Conservation (phyloP, 2,329 filamentous ascomycete genomes). For the Seiridium unicorne region DNA sequence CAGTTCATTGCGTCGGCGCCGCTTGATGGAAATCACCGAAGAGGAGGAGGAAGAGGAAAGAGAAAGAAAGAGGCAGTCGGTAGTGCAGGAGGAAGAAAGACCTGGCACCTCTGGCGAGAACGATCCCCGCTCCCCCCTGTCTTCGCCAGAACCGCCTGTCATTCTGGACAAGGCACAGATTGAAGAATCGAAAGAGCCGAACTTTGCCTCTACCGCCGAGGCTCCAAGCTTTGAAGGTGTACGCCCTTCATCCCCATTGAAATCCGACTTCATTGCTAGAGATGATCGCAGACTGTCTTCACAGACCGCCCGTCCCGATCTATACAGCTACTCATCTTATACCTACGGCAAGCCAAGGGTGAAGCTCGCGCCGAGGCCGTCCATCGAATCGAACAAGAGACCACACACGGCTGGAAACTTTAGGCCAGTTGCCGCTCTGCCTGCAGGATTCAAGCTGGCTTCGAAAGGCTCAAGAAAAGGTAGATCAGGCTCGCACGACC, state of each 20-base stretch:
- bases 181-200: constrained; percentile 45
- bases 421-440: constrained; percentile 75
- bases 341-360: constrained; percentile 71
- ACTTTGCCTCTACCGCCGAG: constrained; percentile 49
- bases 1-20: constrained; percentile 72
- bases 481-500: constrained; percentile 31
- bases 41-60: constrained; percentile 76
- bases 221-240: constrained; percentile 51
- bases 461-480: constrained; percentile 56
- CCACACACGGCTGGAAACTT: constrained; percentile 62
- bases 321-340: constrained; percentile 49
- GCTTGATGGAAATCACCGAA: constrained; percentile 91
- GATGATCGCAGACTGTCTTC: constrained; percentile 42
- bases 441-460: constrained; percentile 73
- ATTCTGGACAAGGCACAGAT: constrained; percentile 53
- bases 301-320: constrained; percentile 50
- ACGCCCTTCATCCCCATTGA: constrained; percentile 42
- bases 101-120: constrained; percentile 18
- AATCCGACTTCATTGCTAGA: constrained; percentile 28
- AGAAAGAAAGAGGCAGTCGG: constrained; percentile 57
- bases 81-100: constrained; percentile 48
- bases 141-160: constrained; percentile 34
- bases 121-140: constrained; percentile 21
- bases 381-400: constrained; percentile 60
- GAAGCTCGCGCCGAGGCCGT: constrained; percentile 84